Conservation (phyloP, 129 eudicot species). For the Lonicera japonica region DNA sequence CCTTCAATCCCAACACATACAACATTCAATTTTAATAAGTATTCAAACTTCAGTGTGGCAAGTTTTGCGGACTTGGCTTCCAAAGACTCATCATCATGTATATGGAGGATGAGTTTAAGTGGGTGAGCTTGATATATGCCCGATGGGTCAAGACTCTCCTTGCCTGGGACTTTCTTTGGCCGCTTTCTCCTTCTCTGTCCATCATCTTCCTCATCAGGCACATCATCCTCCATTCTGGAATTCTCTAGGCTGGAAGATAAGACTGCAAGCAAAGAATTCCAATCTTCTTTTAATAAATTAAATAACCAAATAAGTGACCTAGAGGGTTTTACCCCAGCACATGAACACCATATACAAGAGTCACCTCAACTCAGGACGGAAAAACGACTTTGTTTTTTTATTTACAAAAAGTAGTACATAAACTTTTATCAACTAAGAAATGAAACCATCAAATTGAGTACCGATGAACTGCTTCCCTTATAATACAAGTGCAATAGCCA, state of each 20-base stretch:
- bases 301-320: too few species aligned
- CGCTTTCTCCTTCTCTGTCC: constrained; percentile 96
- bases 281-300: constrained; percentile 7
- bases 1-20: constrained; percentile 88
- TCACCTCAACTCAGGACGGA: too few species aligned
- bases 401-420: too few species aligned
- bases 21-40: constrained; percentile 66
- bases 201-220: constrained; percentile 91
- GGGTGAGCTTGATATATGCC: constrained; percentile 86
- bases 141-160: constrained; percentile 66
- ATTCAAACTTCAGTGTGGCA: constrained; percentile 70
- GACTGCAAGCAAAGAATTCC: constrained; percentile 29
- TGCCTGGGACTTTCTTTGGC: constrained; percentile 66
- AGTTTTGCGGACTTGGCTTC: constrained; percentile 54
- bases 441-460: too few species aligned
- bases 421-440: too few species aligned
- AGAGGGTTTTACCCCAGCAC: too few species aligned
- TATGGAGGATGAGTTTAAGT: constrained; percentile 60
- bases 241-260: constrained; percentile 46
- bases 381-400: too few species aligned
- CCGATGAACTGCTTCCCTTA: too few species aligned
- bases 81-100: constrained; percentile 58
- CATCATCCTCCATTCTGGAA: constrained; percentile 70
- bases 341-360: too few species aligned
- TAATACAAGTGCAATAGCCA: too few species aligned